These are phyloP conservation scores for Onygenales sp. DNA, from an alignment of 2,329 filamentous ascomycete species.

Conservation along the genomic window DNA sequence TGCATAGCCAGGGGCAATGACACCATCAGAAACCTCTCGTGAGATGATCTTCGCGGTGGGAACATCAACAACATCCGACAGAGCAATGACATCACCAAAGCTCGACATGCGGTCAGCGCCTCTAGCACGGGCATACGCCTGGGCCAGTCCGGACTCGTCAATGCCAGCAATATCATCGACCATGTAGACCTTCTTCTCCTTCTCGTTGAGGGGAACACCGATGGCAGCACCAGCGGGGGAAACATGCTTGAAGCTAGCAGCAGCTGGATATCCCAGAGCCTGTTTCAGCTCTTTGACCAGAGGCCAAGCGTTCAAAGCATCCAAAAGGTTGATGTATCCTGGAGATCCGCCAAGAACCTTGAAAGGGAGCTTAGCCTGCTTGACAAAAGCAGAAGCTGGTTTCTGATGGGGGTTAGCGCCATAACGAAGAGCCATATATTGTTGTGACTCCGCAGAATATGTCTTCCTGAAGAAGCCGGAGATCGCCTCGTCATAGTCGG, in stretches of 20 bases:
- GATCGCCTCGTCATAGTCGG: conserved; percentile 91
- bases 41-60: conserved; percentile 96
- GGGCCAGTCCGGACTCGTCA: conserved; percentile 74
- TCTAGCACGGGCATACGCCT: conserved; percentile 90
- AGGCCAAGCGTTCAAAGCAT: conserved; percentile 93
- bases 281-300: conserved; percentile 92
- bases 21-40: conserved; percentile 93
- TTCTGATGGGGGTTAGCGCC: conserved; percentile 98
- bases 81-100: conserved; percentile 92
- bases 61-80: conserved; percentile 83
- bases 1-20: conserved; percentile 83
- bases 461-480: conserved; percentile 96
- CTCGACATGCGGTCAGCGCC: conserved; percentile 98
- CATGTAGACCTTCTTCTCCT: conserved; percentile 96
- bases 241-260: conserved; percentile 98
- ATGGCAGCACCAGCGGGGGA: conserved; percentile 94
- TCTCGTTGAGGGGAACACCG: conserved; percentile 72
- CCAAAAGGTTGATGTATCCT: conserved; percentile 94
- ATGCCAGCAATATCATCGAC: conserved; percentile 90
- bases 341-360: conserved; percentile 83
- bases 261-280: conserved; percentile 77
- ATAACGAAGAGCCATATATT: conserved; percentile 81
- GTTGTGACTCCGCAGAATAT: conserved; percentile 75
- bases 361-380: conserved; percentile 72
- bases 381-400: conserved; percentile 76